Conservation (phyloP, 371 early-diverging fungal species). For the Actinomortierella wolfii region DNA sequence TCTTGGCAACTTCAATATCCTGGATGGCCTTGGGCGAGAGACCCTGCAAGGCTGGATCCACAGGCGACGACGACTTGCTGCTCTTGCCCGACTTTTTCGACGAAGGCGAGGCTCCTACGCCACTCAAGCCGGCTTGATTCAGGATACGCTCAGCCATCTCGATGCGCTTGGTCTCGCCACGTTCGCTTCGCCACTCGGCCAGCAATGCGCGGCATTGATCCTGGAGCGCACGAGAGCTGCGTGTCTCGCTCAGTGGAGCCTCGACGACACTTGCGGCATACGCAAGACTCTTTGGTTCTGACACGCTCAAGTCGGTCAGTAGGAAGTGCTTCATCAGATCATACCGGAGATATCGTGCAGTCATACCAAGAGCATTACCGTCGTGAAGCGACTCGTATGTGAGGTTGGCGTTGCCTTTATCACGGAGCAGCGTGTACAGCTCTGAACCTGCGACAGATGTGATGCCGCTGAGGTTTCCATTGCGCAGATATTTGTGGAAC, state of each 20-base stretch:
- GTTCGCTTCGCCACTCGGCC: slow-evolving; percentile 36
- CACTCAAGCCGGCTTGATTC: slow-evolving; percentile 22
- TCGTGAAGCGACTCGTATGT: slow-evolving; percentile 31
- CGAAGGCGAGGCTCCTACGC: slow-evolving; percentile 2
- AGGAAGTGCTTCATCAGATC: slow-evolving; percentile 39
- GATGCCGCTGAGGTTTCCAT: slow-evolving; percentile 34
- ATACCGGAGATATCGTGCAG: slow-evolving; percentile 38
- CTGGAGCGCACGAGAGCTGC: slow-evolving; percentile 22
- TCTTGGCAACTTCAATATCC: slow-evolving; percentile 37
- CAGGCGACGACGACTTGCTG: slow-evolving; percentile 2
- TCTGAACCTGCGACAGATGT: slow-evolving; percentile 37
- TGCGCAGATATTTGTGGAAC: slow-evolving; percentile 44
- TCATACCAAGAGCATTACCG: slow-evolving; percentile 36
- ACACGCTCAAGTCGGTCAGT: slow-evolving; percentile 34
- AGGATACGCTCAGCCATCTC: slow-evolving; percentile 42
- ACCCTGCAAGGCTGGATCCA: neutral
- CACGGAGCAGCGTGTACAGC: slow-evolving; percentile 33
- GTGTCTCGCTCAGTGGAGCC: slow-evolving; percentile 35
- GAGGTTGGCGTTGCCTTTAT: slow-evolving; percentile 26
- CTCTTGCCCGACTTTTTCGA: slow-evolving; percentile 14
- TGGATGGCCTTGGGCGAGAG: slow-evolving; percentile 9
- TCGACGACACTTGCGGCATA: slow-evolving; percentile 34
- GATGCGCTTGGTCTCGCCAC: slow-evolving; percentile 41
- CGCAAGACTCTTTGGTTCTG: slow-evolving; percentile 30
- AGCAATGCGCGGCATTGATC: slow-evolving; percentile 23